Evolutionary conservation across 2,329 filamentous ascomycete species (phyloP).

Genomic region (Fusarium nisikadoi): DNA sequence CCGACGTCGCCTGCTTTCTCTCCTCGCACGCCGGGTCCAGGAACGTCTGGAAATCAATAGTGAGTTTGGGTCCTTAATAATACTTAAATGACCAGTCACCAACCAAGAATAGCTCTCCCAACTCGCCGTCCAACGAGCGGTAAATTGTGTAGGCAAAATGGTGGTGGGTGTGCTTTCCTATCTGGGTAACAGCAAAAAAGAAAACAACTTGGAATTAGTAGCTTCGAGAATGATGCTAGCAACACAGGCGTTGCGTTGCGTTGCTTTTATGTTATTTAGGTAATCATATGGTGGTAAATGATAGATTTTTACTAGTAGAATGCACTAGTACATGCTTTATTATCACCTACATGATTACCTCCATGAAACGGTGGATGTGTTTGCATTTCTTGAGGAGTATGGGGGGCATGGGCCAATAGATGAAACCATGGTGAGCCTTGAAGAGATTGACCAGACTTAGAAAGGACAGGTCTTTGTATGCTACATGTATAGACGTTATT

Average conservation of each 20-base stretch:
- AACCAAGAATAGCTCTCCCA: conserved; percentile 56
- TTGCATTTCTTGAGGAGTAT: neutral
- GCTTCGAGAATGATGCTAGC: conserved; percentile 1
- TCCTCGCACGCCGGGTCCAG: conserved; percentile 58
- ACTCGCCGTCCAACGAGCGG: conserved; percentile 53
- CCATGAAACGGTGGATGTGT: neutral
- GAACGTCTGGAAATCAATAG: conserved; percentile 57
- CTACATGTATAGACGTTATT: neutral
- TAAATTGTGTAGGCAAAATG: neutral
- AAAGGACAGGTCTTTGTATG: neutral
- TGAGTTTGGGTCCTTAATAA: conserved; percentile 36
- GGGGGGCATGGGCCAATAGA: neutral
- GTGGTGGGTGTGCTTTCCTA: neutral
- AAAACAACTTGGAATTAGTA: conserved; percentile 1
- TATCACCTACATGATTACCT: neutral
- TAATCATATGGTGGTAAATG: conserved; percentile 4
- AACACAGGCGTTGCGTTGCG: conserved; percentile 1
- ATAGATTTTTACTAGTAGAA: conserved; percentile 3
- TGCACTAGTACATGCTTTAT: neutral
- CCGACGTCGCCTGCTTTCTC: conserved; percentile 65
- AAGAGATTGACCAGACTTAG: neutral
- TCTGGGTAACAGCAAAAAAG: neutral
- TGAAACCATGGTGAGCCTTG: neutral
- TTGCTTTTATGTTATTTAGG: conserved; percentile 1
- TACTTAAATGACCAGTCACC: neutral